Percentiles rank a stretch among this genome's conserved stretches.
Evolutionary conservation across 1,139 yeast species (phyloP).

Genomic region (Debaryomyces sp.): DNA sequence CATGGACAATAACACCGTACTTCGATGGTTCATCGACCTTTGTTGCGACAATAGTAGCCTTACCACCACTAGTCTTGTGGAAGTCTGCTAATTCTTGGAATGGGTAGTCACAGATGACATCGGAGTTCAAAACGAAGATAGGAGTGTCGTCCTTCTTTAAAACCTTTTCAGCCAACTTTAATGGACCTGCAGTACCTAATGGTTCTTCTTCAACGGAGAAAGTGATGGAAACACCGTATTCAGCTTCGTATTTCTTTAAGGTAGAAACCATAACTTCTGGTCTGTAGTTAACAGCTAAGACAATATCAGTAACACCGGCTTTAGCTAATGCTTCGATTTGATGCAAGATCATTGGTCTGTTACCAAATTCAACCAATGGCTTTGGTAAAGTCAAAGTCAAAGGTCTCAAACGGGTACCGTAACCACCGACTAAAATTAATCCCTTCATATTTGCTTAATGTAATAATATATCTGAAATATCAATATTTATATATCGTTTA

Average conservation of each 20-base stretch:
- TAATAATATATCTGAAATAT: neutral
- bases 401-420: constrained; percentile 99
- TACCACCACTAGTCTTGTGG: constrained; percentile 96
- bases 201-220: constrained; percentile 99
- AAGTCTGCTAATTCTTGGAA: constrained; percentile 87
- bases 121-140: constrained; percentile 96
- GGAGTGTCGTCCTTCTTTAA: constrained; percentile 95
- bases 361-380: constrained; percentile 98
- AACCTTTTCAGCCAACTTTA: constrained; percentile 93
- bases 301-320: constrained; percentile 99
- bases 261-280: constrained; percentile 99
- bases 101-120: constrained; percentile 98
- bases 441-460: constrained; percentile 73
- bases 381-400: constrained; percentile 95
- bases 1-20: constrained; percentile 99
- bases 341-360: constrained; percentile 96
- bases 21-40: constrained; percentile 99
- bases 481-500: neutral
- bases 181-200: constrained; percentile 98
- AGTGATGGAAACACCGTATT: constrained; percentile 92
- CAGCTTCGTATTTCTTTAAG: constrained; percentile 89
- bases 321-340: constrained; percentile 97
- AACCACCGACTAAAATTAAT: constrained; percentile 98
- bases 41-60: constrained; percentile 98
- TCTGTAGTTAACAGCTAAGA: constrained; percentile 97